Evolutionary conservation across 1,284 basidiomycete species (phyloP), one percentile per base, ranked within the genome.

Genomic region (Boletellus deceptivus): DNA sequence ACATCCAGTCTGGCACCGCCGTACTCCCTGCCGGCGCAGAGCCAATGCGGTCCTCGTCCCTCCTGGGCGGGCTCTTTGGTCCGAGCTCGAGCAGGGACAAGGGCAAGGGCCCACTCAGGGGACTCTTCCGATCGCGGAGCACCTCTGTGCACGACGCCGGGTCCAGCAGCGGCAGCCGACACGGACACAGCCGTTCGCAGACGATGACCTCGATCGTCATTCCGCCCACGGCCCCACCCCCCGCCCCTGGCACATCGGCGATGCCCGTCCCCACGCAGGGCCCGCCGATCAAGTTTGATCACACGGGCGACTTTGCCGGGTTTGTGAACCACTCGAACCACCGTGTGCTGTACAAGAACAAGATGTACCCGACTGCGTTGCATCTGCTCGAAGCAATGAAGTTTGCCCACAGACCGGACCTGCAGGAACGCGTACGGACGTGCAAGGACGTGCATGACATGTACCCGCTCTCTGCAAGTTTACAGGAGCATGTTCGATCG

Each of bases 311-410:
- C 22, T 56, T 64, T 24, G 61, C 70, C 0, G 75, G 72, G 9
- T 79, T 87, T 61, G 68, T 83, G 60, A 84, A 81, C 58, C 75
- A 80, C 53, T 85, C 84, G 4, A 72, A 70, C 9, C 77, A 84
- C 56, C 69, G 69, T 3, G 75, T 89, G 18, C 55, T 79, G 43
- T 82, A 79, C 61, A 61, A 71, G 40, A 72, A 76, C 31, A 71
- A 72, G 46, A 66, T 69, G 38, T 89, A 82, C 55, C 82, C 84
- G 6, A 83, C 79, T 3, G 86, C 82, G 3, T 65, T 79, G 54
- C 86, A 89, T 59, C 70, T 89, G 14, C 74, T 80, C 38, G 84
- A 89, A 65, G 84, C 85, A 9, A 69, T 84, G 55, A 85, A 85
- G 61, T 89, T 83, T 61, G 70, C 70, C 0, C 63, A 70, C 31